Base-by-base conservation (phyloP, 306 rosid species). In the Trichosanthes truncata region DNA sequence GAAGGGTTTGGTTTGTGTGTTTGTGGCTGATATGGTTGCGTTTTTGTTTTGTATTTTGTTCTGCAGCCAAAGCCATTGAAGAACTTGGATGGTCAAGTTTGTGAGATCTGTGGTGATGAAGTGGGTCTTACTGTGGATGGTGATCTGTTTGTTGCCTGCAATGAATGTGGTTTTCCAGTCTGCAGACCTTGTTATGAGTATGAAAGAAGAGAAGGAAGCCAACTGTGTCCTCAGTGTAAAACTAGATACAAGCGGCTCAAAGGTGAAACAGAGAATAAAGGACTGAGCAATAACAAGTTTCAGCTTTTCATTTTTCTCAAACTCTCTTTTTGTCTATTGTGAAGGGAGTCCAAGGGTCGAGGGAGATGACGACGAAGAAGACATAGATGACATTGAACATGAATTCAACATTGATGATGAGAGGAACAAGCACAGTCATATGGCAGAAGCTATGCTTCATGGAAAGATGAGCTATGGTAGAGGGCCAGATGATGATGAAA, bases 361-460 rank as follows among this genome's bases (percentile, higher is more conserved):
- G 69, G 97, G 99, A 76, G 99, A 95, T 62, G 99, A 95, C 1
- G 99, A 95, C 29, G 99, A 95, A 86, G 97, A 95, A 81, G 99
- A 83, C 77, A 81, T 91, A 71, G 99, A 95, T 81, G 99, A 95
- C 81, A 93, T 95, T 73, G 99, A 95, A 76, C 93, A 95, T 12
- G 99, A 95, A 82, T 95, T 95, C 85, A 88, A 91, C 73, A 83
- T 85, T 38, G 91, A 84, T 13, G 89, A 93, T 56, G 91, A 88
- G 76, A 83, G 51, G 81, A 78, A 84, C 82, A 87, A 85, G 80
- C 89, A 87, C 40, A 86, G 86, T 82, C 85, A 92, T 68, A 2
- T 86, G 55, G 88, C 87, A n/a, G 97, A 94, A 49, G 92, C 97
- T 55, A 87, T 94, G 97, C 91, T 94, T 46, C 92, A 94, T 89